phyloP scores from a whole-genome alignment of 768 basidiomycete genomes.

The Leccinum imitatum region DNA sequence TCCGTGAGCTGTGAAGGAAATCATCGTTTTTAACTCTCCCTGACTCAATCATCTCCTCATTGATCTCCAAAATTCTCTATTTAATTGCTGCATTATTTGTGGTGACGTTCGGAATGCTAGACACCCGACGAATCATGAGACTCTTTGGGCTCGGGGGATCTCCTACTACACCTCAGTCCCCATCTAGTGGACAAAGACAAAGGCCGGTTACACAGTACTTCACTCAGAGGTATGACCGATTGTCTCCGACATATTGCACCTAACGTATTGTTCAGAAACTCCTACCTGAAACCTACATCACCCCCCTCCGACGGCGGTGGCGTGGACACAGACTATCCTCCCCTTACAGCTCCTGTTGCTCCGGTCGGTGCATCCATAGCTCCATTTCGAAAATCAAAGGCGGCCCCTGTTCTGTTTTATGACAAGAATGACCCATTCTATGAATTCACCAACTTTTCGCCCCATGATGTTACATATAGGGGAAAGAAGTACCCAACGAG shows the following conservation, averaged over 20 bases:
- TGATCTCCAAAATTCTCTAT: slow-evolving; percentile 29
- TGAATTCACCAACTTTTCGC: slow-evolving; percentile 73
- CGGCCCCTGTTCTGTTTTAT: slow-evolving; percentile 56
- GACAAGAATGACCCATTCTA: slow-evolving; percentile 63
- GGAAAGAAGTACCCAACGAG: slow-evolving; percentile 71
- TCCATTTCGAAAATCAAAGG: slow-evolving; percentile 28
- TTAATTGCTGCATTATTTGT: slow-evolving; percentile 20
- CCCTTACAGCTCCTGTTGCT: slow-evolving; percentile 32
- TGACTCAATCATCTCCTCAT: slow-evolving; percentile 13
- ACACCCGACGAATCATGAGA: slow-evolving; percentile 34
- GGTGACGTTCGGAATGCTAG: slow-evolving; percentile 32
- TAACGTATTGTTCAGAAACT: slow-evolving; percentile 10
- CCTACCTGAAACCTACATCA: slow-evolving; percentile 16
- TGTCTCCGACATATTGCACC: background rate
- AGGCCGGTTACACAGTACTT: slow-evolving; percentile 27
- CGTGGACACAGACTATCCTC: slow-evolving; percentile 28
- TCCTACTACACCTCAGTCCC: slow-evolving; percentile 25
- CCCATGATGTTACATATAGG: slow-evolving; percentile 60
- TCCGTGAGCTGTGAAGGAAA: slow-evolving; percentile 14
- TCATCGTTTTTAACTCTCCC: slow-evolving; percentile 14
- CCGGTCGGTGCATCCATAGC: slow-evolving; percentile 31
- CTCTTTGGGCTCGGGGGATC: slow-evolving; percentile 32
- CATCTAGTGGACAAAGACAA: slow-evolving; percentile 19
- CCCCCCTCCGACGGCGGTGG: slow-evolving; percentile 4
- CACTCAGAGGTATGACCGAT: slow-evolving; percentile 16